Evolutionary conservation across 2,329 filamentous ascomycete genomes (phyloP), one percentile per base, ranked within the genome.

Genomic region (Phaeosphaeria sp.): DNA sequence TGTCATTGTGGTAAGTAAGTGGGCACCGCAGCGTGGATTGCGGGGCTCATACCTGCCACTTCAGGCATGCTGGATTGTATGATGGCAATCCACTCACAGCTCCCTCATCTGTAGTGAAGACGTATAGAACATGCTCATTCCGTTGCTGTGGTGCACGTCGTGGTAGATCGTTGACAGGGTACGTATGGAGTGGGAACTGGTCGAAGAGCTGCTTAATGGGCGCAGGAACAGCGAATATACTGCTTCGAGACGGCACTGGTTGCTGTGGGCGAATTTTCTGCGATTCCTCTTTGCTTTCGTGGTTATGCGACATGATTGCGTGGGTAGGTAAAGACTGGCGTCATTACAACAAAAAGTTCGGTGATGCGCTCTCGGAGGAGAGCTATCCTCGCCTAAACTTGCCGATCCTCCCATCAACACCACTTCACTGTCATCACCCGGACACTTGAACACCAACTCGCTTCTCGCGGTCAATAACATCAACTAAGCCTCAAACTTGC

Each of bases 1-100:
- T 96, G 60, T n/a, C 52, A 58, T 41, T 51, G 18, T 53, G 46
- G 66, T 42, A 62, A 59, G 52, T 56, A 62, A 59, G 52, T 56
- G 23, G 48, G 52, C 52, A 52, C 50, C 50, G 41, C 33, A 30
- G 25, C 46, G 18, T 22, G 15, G 17, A 15, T 47, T 10, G 18
- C 46, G 49, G 22, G 25, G 17, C 17, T 43, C 87, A 66, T 69
- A 94, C 92, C 90, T 98, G 95, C 93, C 93, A 98, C 82, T 94
- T 97, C 72, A 98, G 82, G 81, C 95, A 99, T 57, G 89, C 87
- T 11, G 95, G 95, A 75, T 98, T 98, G 80, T 90, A 96, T 64
- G 92, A 96, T 23, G 93, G 90, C 27, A 82, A 79, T 4, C 87
- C 88, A 41, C 73, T 72, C 55, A 77, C 75, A 33, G 88, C 90